Evolutionary conservation across 768 basidiomycete genomes (phyloP).

Genomic region (Macrolepiota fuliginosa): DNA sequence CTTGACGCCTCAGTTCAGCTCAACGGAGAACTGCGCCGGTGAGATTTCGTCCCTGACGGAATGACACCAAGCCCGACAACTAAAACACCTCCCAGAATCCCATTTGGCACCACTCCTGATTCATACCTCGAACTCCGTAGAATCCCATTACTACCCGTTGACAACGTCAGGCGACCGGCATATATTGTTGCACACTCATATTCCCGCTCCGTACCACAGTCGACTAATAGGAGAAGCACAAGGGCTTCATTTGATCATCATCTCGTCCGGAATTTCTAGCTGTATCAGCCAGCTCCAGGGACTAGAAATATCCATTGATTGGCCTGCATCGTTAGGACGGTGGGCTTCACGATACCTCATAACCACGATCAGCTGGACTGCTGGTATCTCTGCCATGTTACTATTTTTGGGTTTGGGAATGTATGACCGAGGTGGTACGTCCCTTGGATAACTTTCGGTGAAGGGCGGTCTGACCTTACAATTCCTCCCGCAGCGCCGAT

Average conservation of each 20-base stretch:
- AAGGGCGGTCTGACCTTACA: background rate
- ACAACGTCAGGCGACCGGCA: conserved; percentile 28
- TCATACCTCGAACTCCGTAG: conserved; percentile 55
- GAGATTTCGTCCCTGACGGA: conserved; percentile 15
- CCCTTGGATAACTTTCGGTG: background rate
- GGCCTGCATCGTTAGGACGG: conserved; percentile 68
- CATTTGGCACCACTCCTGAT: conserved; percentile 64
- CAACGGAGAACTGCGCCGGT: conserved; percentile 26
- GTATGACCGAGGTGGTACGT: conserved; percentile 25
- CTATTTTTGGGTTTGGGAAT: conserved; percentile 43
- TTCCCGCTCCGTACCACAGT: conserved; percentile 65
- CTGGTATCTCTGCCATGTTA: conserved; percentile 63
- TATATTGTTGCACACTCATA: conserved; percentile 67
- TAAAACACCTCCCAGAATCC: conserved; percentile 34
- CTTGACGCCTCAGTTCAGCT: conserved; percentile 32
- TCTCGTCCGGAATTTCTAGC: conserved; percentile 46
- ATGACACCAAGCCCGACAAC: conserved; percentile 17
- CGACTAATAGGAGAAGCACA: conserved; percentile 20
- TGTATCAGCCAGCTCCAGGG: conserved; percentile 41
- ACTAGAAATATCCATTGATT: conserved; percentile 63
- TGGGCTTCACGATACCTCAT: conserved; percentile 74
- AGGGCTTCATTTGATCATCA: conserved; percentile 56
- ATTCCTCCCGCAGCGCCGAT: conserved; percentile 30
- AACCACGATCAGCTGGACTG: conserved; percentile 68
- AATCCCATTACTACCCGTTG: conserved; percentile 70